These are phyloP conservation scores for Paraphaeosphaeria minitans DNA, from an alignment of 2,329 filamentous ascomycete species.

Conservation along the genomic window DNA sequence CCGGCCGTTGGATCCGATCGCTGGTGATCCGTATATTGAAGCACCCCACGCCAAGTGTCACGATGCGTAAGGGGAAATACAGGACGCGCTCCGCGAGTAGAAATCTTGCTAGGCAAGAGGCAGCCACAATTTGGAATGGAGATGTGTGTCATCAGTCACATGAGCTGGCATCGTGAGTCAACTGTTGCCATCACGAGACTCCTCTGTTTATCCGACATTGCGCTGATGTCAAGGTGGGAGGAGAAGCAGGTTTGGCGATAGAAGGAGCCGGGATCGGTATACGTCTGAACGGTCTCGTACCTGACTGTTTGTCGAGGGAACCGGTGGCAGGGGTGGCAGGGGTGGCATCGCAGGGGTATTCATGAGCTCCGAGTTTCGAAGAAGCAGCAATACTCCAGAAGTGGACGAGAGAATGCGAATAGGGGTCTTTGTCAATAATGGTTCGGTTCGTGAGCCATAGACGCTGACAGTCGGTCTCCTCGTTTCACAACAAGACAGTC, in stretches of 20 bases:
- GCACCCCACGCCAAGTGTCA: conserved; percentile 4
- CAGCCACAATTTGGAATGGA: background rate
- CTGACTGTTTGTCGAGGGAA: background rate
- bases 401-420: background rate
- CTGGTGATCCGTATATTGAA: background rate
- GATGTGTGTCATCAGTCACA: background rate
- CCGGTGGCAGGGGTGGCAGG: background rate
- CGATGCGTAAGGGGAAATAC: background rate
- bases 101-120: too few species aligned
- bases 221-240: background rate
- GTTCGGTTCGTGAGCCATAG: background rate
- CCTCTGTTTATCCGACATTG: conserved; percentile 3
- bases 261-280: conserved; percentile 4
- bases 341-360: background rate
- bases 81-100: background rate
- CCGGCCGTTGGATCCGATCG: background rate
- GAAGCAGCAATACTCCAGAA: background rate
- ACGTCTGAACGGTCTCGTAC: background rate
- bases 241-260: background rate
- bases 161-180: background rate
- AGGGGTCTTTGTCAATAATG: background rate
- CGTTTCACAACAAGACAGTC: background rate
- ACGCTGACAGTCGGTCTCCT: background rate
- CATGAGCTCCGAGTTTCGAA: background rate
- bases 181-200: background rate